Conservation (phyloP, 2,329 filamentous ascomycete species). For the Talaromyces sp. region DNA sequence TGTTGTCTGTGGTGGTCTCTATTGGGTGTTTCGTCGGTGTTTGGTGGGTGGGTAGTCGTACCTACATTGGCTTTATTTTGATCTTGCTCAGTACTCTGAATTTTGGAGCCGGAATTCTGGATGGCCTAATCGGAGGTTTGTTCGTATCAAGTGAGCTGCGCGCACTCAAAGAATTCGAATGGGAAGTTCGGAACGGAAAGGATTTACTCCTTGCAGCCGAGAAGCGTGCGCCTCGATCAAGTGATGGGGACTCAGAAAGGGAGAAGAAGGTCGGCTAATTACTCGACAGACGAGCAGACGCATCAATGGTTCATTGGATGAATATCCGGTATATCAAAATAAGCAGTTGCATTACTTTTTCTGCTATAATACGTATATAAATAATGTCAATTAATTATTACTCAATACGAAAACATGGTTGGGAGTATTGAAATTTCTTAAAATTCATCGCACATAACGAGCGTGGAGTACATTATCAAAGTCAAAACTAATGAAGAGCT, state of each 20-base stretch:
- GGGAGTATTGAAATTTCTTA: not conserved
- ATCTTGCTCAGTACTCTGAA: conserved; percentile 78
- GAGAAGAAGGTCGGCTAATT: too few relatives aligned
- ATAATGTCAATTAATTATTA: not conserved
- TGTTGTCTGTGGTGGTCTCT: conserved; percentile 65
- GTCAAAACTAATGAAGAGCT: conserved; percentile 10
- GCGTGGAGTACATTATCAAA: conserved; percentile 23
- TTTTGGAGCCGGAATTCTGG: conserved; percentile 73
- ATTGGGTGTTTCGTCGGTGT: conserved; percentile 77
- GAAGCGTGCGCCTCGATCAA: not conserved
- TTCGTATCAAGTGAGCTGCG: conserved; percentile 85
- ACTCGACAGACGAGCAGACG: too few relatives aligned
- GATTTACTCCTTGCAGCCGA: conserved; percentile 24
- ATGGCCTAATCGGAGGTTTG: conserved; percentile 82
- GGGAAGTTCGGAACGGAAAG: conserved; percentile 78
- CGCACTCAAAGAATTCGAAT: conserved; percentile 86
- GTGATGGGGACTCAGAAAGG: not conserved
- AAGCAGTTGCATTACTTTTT: not conserved
- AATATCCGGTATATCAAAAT: not conserved
- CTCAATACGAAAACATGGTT: not conserved
- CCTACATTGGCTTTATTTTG: conserved; percentile 78
- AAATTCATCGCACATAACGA: conserved; percentile 19
- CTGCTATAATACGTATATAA: not conserved
- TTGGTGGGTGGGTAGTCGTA: conserved; percentile 74
- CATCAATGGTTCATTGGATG: not conserved